phyloP scores from a whole-genome alignment of 169 alveolate genomes.

The Eimeria mitis region DNA sequence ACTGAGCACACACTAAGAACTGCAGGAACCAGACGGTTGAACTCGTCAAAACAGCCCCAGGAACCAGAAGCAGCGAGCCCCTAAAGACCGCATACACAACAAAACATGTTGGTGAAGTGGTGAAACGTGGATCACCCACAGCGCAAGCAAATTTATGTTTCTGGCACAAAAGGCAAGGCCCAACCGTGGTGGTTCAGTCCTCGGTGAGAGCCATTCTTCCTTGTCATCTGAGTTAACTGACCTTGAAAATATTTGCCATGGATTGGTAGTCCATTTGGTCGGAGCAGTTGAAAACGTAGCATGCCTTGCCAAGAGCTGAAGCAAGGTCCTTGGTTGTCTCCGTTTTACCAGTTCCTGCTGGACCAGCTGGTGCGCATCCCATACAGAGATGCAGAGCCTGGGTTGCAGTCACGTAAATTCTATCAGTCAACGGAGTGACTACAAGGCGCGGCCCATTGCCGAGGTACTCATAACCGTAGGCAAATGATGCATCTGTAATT shows the following conservation, averaged over 20 bases:
- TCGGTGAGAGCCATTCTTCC: background rate
- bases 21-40: constrained; percentile 97
- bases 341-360: constrained; percentile 99
- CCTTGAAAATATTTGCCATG: constrained; percentile 98
- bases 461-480: constrained; percentile 98
- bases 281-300: constrained; percentile 97
- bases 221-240: constrained; percentile 7
- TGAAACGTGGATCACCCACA: background rate
- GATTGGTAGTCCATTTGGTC: constrained; percentile 98
- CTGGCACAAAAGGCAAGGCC: background rate
- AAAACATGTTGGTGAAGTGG: background rate
- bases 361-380: constrained; percentile 99
- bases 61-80: constrained; percentile 98
- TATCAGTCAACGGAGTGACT: constrained; percentile 98
- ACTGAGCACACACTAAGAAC: constrained; percentile 98
- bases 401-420: constrained; percentile 98
- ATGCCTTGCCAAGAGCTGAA: constrained; percentile 97
- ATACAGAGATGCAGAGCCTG: constrained; percentile 97
- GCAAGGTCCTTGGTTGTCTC: constrained; percentile 90
- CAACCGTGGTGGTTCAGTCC: background rate
- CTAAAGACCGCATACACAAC: constrained; percentile 49
- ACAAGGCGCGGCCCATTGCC: constrained; percentile 98
- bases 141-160: background rate
- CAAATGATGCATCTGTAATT: constrained; percentile 96
- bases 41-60: constrained; percentile 99